Conservation (phyloP, 768 basidiomycete species). For the Suillus occidentalis region DNA sequence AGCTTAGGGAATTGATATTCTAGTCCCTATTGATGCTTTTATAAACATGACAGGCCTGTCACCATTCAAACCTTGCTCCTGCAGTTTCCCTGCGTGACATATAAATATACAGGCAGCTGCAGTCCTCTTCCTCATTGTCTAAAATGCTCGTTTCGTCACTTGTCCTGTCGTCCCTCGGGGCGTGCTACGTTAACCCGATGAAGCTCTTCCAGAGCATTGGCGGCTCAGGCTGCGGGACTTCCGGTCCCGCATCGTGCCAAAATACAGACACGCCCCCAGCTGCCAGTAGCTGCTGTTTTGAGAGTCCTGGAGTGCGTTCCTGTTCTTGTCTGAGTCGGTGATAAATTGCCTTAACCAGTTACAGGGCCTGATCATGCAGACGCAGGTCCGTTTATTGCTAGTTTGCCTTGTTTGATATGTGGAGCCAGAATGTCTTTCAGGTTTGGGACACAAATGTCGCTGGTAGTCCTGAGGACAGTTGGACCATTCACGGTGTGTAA, state of each 20-base stretch:
- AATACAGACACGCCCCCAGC: slow-evolving; percentile 40
- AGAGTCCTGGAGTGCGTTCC: slow-evolving; percentile 57
- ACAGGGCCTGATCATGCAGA: slow-evolving; percentile 62
- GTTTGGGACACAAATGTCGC: slow-evolving; percentile 72
- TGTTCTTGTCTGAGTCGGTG: not conserved
- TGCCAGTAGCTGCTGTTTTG: slow-evolving; percentile 61
- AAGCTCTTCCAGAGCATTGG: slow-evolving; percentile 33
- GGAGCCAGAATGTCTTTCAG: slow-evolving; percentile 29
- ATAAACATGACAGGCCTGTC: not conserved
- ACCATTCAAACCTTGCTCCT: not conserved
- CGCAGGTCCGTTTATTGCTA: slow-evolving; percentile 42
- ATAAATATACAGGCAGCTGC: not conserved
- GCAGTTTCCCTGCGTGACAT: not conserved
- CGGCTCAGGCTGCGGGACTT: slow-evolving; percentile 54
- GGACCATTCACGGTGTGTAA: slow-evolving; percentile 74
- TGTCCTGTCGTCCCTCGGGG: slow-evolving; percentile 21
- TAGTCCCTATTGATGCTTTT: not conserved
- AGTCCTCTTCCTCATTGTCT: not conserved
- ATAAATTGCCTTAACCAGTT: slow-evolving; percentile 3
- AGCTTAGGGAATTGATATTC: not conserved
- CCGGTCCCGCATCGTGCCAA: slow-evolving; percentile 53
- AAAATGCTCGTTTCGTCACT: slow-evolving; percentile 10
- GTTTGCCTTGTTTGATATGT: not conserved
- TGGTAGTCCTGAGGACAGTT: slow-evolving; percentile 63
- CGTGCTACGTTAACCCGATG: slow-evolving; percentile 21